These are phyloP conservation scores for Cerioporus squamosus DNA, from an alignment of 1,284 basidiomycete genomes.

Conservation along the genomic window DNA sequence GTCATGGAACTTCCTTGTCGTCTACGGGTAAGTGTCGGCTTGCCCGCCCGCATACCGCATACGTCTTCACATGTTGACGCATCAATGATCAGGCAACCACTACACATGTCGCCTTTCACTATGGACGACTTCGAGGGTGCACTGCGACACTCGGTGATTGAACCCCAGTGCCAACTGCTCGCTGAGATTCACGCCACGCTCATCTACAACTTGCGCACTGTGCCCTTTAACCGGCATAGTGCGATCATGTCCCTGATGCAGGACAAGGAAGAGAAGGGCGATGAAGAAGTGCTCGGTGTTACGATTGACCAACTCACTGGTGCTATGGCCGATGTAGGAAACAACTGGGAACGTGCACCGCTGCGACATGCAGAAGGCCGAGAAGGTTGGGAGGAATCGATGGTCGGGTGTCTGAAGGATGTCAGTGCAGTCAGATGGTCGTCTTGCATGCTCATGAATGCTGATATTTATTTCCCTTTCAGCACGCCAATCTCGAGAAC, in stretches of 20 bases:
- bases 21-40: conserved; percentile 74
- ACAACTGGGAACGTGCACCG: conserved; percentile 81
- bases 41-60: not conserved
- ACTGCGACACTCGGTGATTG: conserved; percentile 75
- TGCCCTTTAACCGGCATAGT: conserved; percentile 70
- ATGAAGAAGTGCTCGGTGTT: conserved; percentile 51
- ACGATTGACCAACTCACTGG: conserved; percentile 60
- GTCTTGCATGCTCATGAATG: conserved; percentile 9
- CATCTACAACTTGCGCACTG: conserved; percentile 87
- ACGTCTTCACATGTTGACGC: not conserved
- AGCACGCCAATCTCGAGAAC: conserved; percentile 79
- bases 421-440: conserved; percentile 52
- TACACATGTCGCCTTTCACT: conserved; percentile 89
- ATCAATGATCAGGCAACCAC: conserved; percentile 64
- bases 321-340: conserved; percentile 74
- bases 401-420: conserved; percentile 89
- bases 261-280: conserved; percentile 47
- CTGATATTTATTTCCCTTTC: not conserved
- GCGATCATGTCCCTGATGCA: conserved; percentile 69
- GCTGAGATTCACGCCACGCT: conserved; percentile 90
- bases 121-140: conserved; percentile 94
- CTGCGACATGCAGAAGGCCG: conserved; percentile 67
- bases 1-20: conserved; percentile 91
- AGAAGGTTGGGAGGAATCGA: conserved; percentile 83
- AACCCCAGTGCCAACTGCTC: conserved; percentile 78